phyloP scores from a whole-genome alignment of 164 flowering plant species.

The Vitis rotundifolia region DNA sequence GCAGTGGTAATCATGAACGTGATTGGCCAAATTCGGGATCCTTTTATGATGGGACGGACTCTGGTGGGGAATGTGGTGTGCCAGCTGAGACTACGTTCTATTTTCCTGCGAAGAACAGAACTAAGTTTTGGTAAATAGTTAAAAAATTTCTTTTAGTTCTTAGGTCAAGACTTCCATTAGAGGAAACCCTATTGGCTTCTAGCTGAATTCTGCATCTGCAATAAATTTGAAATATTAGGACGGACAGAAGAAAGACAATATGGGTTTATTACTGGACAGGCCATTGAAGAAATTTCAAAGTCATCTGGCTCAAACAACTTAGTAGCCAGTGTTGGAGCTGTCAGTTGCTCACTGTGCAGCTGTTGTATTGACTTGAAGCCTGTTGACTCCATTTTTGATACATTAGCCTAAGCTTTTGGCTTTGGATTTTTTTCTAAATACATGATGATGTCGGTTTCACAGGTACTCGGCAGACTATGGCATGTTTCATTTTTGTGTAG shows the following conservation, averaged over 20 bases:
- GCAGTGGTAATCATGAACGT: constrained; percentile 91
- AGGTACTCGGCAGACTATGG: constrained; percentile 63
- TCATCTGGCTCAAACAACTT: too few relatives aligned
- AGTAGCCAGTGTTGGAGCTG: too few relatives aligned
- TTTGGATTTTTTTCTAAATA: neutral
- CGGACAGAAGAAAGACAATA: neutral
- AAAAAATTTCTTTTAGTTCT: neutral
- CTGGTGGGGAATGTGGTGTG: constrained; percentile 96
- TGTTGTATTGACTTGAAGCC: too few relatives aligned
- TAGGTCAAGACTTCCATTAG: neutral
- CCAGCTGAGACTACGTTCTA: constrained; percentile 78
- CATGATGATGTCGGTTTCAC: too few relatives aligned
- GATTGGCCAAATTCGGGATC: constrained; percentile 92
- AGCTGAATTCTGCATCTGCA: neutral
- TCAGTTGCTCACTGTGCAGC: too few relatives aligned
- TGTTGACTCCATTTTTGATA: neutral
- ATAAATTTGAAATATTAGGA: neutral
- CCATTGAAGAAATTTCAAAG: too few relatives aligned
- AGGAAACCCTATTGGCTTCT: neutral
- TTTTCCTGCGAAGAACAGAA: constrained; percentile 84
- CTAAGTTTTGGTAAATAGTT: constrained; percentile 71
- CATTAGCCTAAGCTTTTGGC: neutral
- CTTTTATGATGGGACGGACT: constrained; percentile 57
- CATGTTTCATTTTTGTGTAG: constrained; percentile 87
- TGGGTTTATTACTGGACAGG: too few relatives aligned